Percentiles rank a stretch among this genome's conserved stretches.
Evolutionary conservation across 2,329 filamentous ascomycete species (phyloP).

Genomic region (Trichoderma cornu-damae): DNA sequence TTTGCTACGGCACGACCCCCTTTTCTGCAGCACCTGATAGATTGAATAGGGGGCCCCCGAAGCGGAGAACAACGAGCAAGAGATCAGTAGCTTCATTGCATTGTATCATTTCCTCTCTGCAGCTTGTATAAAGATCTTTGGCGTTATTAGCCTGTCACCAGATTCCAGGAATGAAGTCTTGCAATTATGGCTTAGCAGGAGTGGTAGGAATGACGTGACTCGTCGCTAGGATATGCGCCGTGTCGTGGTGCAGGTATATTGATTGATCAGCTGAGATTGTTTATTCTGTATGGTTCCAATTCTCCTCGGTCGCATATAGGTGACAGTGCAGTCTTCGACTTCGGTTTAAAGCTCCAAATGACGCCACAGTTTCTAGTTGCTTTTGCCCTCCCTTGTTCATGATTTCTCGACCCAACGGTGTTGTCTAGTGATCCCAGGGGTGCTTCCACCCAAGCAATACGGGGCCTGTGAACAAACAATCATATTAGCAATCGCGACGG

Average conservation of each 20-base stretch:
- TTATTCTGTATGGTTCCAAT: neutral
- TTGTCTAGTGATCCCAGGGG: slow-evolving; percentile 18
- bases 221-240: neutral
- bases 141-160: neutral
- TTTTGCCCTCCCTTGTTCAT: neutral
- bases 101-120: too few relatives aligned
- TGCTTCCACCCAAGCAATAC: slow-evolving; percentile 18
- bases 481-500: neutral
- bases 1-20: too few relatives aligned
- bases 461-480: neutral
- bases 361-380: neutral
- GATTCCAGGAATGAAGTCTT: neutral
- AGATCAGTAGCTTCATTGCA: too few relatives aligned
- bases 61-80: too few relatives aligned
- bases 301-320: neutral
- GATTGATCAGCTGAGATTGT: neutral
- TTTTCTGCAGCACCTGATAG: too few relatives aligned
- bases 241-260: slow-evolving; percentile 1
- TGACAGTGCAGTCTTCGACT: neutral
- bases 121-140: too few relatives aligned
- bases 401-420: neutral
- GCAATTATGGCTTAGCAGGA: neutral
- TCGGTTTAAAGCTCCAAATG: neutral
- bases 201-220: neutral
- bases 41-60: too few relatives aligned